Evolutionary conservation across 1,284 basidiomycete species (phyloP).

Genomic region (Microbotryomycetes sp.): DNA sequence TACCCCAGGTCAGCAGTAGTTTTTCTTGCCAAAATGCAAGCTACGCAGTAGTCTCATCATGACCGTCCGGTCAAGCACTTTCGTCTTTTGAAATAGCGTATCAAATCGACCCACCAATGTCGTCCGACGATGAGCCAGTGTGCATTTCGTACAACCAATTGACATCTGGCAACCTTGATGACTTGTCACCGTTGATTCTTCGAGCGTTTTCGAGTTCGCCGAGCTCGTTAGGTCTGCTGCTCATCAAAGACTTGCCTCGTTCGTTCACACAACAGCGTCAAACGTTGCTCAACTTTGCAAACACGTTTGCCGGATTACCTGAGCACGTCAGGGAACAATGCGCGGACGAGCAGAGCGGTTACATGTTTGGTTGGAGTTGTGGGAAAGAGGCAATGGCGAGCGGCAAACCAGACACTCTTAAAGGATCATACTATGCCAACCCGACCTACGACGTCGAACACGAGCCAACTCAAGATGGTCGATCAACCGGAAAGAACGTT

Average conservation of each 20-base stretch:
- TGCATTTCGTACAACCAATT: constrained; percentile 10
- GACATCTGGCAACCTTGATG: constrained; percentile 4
- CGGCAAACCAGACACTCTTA: constrained; percentile 76
- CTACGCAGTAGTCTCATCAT: too few relatives aligned
- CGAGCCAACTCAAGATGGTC: constrained; percentile 44
- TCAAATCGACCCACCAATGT: neutral
- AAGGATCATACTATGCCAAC: constrained; percentile 89
- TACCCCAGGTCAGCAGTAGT: too few relatives aligned
- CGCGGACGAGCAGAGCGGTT: constrained; percentile 43
- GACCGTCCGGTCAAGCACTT: too few relatives aligned
- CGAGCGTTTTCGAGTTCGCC: constrained; percentile 29
- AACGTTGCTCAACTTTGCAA: constrained; percentile 60
- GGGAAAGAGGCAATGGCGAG: constrained; percentile 91
- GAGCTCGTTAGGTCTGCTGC: constrained; percentile 27
- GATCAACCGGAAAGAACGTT: constrained; percentile 53
- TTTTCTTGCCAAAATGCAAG: too few relatives aligned
- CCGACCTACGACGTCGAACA: constrained; percentile 51
- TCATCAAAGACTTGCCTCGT: constrained; percentile 56
- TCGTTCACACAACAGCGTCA: constrained; percentile 57
- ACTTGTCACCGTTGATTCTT: constrained; percentile 11
- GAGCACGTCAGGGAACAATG: constrained; percentile 60
- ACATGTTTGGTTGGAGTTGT: constrained; percentile 74
- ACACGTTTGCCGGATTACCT: constrained; percentile 64
- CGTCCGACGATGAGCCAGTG: neutral
- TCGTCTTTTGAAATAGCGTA: too few relatives aligned